These are phyloP conservation scores for Dothideomycetidae sp. DNA, from an alignment of 2,329 filamentous ascomycete genomes.

Conservation along the genomic window DNA sequence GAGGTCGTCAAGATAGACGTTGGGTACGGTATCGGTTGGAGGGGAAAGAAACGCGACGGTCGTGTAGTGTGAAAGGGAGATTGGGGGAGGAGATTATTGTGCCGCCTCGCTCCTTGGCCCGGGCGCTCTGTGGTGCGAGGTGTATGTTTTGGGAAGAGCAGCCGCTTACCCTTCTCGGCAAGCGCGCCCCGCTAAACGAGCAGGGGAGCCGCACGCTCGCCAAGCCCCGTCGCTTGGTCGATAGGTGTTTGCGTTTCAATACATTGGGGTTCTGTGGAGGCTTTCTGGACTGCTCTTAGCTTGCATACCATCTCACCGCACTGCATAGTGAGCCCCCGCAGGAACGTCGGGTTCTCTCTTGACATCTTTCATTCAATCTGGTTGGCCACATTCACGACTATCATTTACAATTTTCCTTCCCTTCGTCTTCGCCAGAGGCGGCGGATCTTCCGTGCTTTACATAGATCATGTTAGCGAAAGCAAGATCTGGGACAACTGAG, in stretches of 20 bases:
- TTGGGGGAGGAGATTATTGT: not conserved
- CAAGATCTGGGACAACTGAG: not conserved
- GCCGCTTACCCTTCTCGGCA: constrained; percentile 9
- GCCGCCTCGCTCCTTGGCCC: not conserved
- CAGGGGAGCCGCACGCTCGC: not conserved
- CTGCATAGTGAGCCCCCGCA: too few relatives aligned
- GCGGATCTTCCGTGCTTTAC: not conserved
- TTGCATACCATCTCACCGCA: too few relatives aligned
- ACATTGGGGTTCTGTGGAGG: too few relatives aligned
- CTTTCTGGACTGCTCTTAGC: too few relatives aligned
- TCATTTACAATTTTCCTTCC: too few relatives aligned
- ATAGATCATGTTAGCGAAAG: constrained; percentile 4
- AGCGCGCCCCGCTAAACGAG: not conserved
- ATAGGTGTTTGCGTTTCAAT: not conserved
- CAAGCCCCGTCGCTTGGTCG: not conserved
- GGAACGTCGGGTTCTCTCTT: too few relatives aligned
- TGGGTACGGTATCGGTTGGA: constrained; percentile 3
- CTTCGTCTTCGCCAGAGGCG: too few relatives aligned
- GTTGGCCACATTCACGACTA: too few relatives aligned
- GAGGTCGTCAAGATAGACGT: constrained; percentile 9
- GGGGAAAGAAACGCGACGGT: constrained; percentile 4
- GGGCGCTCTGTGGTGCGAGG: not conserved
- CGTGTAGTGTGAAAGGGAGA: too few relatives aligned
- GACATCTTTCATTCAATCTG: too few relatives aligned
- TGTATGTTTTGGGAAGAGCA: constrained; percentile 1